These are phyloP conservation scores for Paecilomyces formosus DNA, from an alignment of 2,329 filamentous ascomycete species.

Conservation along the genomic window DNA sequence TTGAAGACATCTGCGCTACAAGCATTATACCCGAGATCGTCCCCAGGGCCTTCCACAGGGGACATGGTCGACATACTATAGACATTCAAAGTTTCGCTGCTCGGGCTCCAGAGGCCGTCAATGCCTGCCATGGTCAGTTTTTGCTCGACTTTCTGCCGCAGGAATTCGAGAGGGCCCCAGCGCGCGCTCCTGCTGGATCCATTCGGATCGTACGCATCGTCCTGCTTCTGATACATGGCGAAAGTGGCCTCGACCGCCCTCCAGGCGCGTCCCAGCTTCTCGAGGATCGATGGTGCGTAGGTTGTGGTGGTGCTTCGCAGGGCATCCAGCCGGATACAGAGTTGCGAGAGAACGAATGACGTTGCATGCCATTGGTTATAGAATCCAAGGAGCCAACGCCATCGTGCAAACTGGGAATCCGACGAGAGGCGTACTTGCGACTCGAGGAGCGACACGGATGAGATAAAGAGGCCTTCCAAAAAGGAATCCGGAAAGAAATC, in stretches of 20 bases:
- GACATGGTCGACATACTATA: neutral
- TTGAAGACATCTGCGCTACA: neutral
- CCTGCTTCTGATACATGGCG: neutral
- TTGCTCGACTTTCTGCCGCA: neutral
- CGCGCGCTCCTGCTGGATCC: neutral
- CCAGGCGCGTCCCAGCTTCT: neutral
- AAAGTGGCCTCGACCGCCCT: neutral
- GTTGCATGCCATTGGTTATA: constrained; percentile 5
- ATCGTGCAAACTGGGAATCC: neutral
- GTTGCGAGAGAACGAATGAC: neutral
- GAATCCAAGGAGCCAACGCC: neutral
- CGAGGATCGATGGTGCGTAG: neutral
- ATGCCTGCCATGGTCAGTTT: neutral
- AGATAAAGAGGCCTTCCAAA: neutral
- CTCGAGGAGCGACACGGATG: neutral
- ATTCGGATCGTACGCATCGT: neutral
- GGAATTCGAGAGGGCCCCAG: neutral
- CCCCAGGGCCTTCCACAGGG: neutral
- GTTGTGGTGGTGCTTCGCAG: neutral
- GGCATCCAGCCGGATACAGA: neutral
- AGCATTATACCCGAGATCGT: neutral
- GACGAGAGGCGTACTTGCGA: neutral
- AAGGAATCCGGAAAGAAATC: neutral
- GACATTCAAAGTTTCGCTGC: neutral
- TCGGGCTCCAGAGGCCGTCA: neutral